Conservation (phyloP, 345 rosid genomes). For the Salix dunnii region DNA sequence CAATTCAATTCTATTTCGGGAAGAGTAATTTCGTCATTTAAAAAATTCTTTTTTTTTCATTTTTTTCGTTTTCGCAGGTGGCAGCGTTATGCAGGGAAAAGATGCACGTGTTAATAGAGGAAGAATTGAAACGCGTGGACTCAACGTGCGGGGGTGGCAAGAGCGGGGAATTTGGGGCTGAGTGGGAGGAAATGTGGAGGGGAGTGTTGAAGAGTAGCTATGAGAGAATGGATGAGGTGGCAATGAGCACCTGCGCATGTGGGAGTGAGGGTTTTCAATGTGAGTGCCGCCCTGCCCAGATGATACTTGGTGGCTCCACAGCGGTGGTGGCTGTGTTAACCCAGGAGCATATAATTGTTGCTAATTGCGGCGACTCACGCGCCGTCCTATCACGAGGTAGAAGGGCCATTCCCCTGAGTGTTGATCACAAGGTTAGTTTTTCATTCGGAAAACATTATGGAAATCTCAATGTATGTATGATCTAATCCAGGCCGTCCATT, state of each 20-base stretch:
- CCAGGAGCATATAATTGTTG: slow-evolving; percentile 39
- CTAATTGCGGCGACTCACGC: slow-evolving; percentile 67
- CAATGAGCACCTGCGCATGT: slow-evolving; percentile 38
- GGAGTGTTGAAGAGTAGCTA: slow-evolving; percentile 41
- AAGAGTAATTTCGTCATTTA: slow-evolving; percentile 23
- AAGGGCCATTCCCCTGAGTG: slow-evolving; percentile 42
- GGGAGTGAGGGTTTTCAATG: slow-evolving; percentile 31
- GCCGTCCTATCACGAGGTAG: slow-evolving; percentile 60
- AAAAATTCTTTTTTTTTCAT: neutral
- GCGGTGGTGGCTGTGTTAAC: slow-evolving; percentile 48
- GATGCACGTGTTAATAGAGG: slow-evolving; percentile 48
- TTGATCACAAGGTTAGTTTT: slow-evolving; percentile 55
- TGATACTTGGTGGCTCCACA: slow-evolving; percentile 48
- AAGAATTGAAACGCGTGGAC: slow-evolving; percentile 39
- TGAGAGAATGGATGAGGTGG: slow-evolving; percentile 42
- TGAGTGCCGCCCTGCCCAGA: slow-evolving; percentile 38
- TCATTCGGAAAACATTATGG: neutral
- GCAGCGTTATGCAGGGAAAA: slow-evolving; percentile 42
- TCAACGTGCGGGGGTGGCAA: neutral
- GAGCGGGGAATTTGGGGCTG: neutral
- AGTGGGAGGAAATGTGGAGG: slow-evolving; percentile 32
- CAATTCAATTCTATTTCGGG: neutral
- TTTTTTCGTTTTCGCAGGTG: slow-evolving; percentile 33
- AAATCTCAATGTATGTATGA: neutral
- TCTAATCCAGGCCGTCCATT: neutral